Evolutionary conservation across 1,139 yeast species (phyloP).

Genomic region (Candida glucosophila): DNA sequence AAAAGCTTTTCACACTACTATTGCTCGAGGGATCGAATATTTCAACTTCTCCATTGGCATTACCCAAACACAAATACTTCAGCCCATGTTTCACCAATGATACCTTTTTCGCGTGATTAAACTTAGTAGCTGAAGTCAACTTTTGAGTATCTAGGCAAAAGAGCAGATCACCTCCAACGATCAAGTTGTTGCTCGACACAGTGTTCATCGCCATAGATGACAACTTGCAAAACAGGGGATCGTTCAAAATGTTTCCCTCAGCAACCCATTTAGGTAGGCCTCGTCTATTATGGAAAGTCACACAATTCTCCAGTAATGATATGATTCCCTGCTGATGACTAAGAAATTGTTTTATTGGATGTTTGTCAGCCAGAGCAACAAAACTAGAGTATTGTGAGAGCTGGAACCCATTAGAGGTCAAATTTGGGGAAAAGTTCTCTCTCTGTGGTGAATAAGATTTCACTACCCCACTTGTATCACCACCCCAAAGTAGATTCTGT

Average conservation of each 20-base stretch:
- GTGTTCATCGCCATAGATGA: slow-evolving; percentile 32
- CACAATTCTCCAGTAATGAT: slow-evolving; percentile 43
- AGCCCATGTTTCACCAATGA: slow-evolving; percentile 24
- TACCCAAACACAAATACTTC: slow-evolving; percentile 53
- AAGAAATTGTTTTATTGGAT: slow-evolving; percentile 41
- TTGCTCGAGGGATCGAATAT: slow-evolving; percentile 65
- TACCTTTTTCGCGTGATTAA: slow-evolving; percentile 25
- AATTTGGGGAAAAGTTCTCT: slow-evolving; percentile 12
- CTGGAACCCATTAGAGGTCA: slow-evolving; percentile 14
- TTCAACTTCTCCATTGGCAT: slow-evolving; percentile 61
- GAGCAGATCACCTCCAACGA: slow-evolving; percentile 29
- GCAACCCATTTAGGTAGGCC: slow-evolving; percentile 42
- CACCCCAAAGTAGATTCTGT: slow-evolving; percentile 78
- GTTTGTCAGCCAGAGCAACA: slow-evolving; percentile 28
- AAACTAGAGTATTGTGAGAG: slow-evolving; percentile 44
- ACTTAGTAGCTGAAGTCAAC: slow-evolving; percentile 24
- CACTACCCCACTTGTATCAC: slow-evolving; percentile 45
- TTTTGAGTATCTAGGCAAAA: slow-evolving; percentile 56
- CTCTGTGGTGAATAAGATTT: slow-evolving; percentile 18
- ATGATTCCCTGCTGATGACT: slow-evolving; percentile 52
- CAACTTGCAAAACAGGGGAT: slow-evolving; percentile 14
- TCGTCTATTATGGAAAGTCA: slow-evolving; percentile 49
- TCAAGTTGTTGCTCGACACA: slow-evolving; percentile 24
- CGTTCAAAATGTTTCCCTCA: slow-evolving; percentile 19
- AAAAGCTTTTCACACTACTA: slow-evolving; percentile 47